Evolutionary conservation across 2,329 filamentous ascomycete genomes (phyloP).

Genomic region (Neonectria hederae): DNA sequence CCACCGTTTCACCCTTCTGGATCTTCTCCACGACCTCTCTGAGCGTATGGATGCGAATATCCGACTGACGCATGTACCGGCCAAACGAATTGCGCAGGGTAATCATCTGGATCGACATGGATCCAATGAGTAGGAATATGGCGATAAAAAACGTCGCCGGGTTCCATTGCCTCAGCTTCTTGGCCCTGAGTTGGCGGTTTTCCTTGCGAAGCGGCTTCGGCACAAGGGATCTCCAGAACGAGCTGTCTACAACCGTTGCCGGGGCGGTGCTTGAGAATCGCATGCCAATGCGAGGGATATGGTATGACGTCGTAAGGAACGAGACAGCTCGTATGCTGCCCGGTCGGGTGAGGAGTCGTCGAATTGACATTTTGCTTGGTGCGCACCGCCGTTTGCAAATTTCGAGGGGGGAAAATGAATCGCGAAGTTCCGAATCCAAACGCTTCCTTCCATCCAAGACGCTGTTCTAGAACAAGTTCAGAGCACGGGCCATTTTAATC

Average conservation of each 20-base stretch:
- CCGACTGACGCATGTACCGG: conserved; percentile 77
- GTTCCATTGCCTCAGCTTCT: conserved; percentile 74
- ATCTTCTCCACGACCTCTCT: conserved; percentile 78
- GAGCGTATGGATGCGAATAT: conserved; percentile 80
- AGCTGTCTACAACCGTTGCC: conserved; percentile 63
- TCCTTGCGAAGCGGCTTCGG: conserved; percentile 70
- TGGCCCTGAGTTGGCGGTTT: conserved; percentile 50
- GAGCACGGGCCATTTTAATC: conserved; percentile 36
- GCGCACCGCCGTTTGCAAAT: neutral
- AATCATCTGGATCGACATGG: conserved; percentile 94
- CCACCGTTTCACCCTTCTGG: conserved; percentile 78
- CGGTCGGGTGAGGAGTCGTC: conserved; percentile 18
- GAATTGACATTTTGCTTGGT: conserved; percentile 30
- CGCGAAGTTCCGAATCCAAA: neutral
- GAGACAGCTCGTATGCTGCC: conserved; percentile 12
- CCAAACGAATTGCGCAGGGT: conserved; percentile 78
- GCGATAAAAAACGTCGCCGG: conserved; percentile 84
- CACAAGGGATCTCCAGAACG: conserved; percentile 76
- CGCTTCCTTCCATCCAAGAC: conserved; percentile 18
- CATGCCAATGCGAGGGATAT: conserved; percentile 17
- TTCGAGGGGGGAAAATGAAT: neutral
- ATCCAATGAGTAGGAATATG: conserved; percentile 88
- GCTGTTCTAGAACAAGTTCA: conserved; percentile 29
- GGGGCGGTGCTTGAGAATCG: conserved; percentile 51
- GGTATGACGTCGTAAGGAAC: conserved; percentile 5